Base-by-base conservation (phyloP, 371 early-diverging fungal species). In the Syncephalastrum monosporum region DNA sequence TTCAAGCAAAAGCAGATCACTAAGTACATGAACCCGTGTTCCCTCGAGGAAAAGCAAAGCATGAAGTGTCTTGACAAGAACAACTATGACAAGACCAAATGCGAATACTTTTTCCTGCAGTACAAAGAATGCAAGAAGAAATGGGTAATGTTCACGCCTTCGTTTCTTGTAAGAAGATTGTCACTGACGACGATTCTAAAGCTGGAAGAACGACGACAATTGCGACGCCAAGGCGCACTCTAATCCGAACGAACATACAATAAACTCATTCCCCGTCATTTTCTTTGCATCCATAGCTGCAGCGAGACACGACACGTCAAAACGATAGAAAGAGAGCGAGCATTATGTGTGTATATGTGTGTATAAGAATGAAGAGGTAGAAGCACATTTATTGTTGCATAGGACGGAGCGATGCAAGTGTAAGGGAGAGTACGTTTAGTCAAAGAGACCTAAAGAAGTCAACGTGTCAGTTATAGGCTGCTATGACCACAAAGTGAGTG, bases 51-150 rank as follows among this genome's bases (percentile, higher is more conserved):
- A 52, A 84, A 83, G 53, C 74, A 79, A 41, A 82, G 84, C 50
- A 77, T 83, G 81, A 77, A 81, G 51, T 87, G 88, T 59, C 71
- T 87, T 45, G 81, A 82, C 44, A 69, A 75, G 29, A 84, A 87
- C 55, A 79, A 82, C 29, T 83, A 81, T 43, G 82, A 85, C 59
- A 85, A 83, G 59, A 50, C 58, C 16, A 68, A 76, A 17, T 87
- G 88, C 67, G 77, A 81, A 43, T 75, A 74, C 38, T 84, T 68
- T 58, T 85, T 85, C 56, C 68, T 81, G 59, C 80, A 82, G 43
- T 87, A 85, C 53, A 64, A 72, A 41, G 87, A 87, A 61, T 87
- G 87, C 62, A 87, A 87, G 59, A 83, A 82, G 72, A 77, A 82
- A 75, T 87, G 87, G 87, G 84, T 77, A 77, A 61, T 48, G 14